These are phyloP conservation scores for Syzygium grande DNA, from an alignment of 345 rosid genomes.

Conservation along the genomic window DNA sequence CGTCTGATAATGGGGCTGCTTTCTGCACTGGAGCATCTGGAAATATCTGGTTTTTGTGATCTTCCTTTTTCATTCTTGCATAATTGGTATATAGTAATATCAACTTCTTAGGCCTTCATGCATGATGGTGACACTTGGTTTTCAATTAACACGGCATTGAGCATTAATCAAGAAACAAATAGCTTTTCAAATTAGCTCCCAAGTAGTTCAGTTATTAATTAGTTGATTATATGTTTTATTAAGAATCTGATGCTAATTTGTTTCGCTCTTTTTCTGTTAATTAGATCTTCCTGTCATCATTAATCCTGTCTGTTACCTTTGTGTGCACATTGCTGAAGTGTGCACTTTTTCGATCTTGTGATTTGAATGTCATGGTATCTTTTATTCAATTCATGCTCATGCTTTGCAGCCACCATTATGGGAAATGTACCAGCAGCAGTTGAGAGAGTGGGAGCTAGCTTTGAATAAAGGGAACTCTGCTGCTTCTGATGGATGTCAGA, in stretches of 20 bases:
- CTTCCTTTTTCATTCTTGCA: not conserved
- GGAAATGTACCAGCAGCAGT: constrained; percentile 77
- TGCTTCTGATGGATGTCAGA: constrained; percentile 41
- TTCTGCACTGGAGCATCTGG: not conserved
- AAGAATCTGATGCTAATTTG: not conserved
- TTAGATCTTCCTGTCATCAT: not conserved
- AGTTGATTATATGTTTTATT: not conserved
- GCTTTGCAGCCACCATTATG: constrained; percentile 67
- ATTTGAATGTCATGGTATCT: not conserved
- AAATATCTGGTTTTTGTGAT: not conserved
- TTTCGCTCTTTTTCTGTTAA: not conserved
- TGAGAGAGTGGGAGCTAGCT: constrained; percentile 75
- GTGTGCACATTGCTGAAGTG: not conserved
- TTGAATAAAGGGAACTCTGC: constrained; percentile 32
- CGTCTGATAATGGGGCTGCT: not conserved
- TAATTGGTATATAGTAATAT: not conserved
- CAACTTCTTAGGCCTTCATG: not conserved
- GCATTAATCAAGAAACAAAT: not conserved
- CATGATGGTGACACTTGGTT: not conserved
- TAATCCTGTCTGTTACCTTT: not conserved
- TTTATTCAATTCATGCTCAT: constrained; percentile 3
- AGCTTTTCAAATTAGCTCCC: not conserved
- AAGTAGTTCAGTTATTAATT: not conserved
- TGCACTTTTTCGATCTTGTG: not conserved
- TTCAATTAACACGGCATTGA: not conserved